phyloP scores from a whole-genome alignment of 148 eudicot species.

The Talinum fruticosum region DNA sequence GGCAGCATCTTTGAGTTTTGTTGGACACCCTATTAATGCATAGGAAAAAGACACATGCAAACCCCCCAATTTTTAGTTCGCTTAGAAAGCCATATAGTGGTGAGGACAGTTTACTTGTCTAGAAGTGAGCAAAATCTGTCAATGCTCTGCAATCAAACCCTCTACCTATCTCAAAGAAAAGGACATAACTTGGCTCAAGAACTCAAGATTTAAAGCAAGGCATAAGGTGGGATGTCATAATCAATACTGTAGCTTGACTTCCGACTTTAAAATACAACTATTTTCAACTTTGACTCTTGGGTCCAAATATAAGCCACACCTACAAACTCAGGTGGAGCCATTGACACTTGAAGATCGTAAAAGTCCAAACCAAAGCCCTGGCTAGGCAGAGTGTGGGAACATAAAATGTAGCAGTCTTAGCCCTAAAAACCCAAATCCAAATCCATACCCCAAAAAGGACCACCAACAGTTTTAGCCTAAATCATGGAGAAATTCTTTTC shows the following conservation, averaged over 20 bases:
- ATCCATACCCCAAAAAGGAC: no score
- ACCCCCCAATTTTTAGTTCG: neutral
- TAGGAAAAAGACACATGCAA: no score
- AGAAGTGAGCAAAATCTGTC: neutral
- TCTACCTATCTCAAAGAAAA: neutral
- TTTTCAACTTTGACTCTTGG: neutral
- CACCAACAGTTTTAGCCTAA: no score
- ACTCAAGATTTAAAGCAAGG: neutral
- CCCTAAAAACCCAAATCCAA: no score
- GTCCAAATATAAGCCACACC: neutral
- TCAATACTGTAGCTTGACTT: neutral
- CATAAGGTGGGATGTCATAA: neutral
- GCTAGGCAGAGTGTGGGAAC: neutral
- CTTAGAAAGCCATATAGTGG: neutral
- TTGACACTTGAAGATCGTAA: neutral
- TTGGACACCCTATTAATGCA: no score
- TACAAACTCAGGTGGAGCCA: neutral
- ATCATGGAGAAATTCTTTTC: neutral
- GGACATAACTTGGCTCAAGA: neutral
- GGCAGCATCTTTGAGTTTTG: neutral
- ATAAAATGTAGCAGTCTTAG: neutral
- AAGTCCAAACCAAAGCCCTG: neutral
- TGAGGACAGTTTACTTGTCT: neutral
- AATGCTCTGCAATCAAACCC: neutral
- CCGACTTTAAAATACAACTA: neutral